phyloP scores from a whole-genome alignment of 306 rosid species.

The Chamaecrista fasciculata region DNA sequence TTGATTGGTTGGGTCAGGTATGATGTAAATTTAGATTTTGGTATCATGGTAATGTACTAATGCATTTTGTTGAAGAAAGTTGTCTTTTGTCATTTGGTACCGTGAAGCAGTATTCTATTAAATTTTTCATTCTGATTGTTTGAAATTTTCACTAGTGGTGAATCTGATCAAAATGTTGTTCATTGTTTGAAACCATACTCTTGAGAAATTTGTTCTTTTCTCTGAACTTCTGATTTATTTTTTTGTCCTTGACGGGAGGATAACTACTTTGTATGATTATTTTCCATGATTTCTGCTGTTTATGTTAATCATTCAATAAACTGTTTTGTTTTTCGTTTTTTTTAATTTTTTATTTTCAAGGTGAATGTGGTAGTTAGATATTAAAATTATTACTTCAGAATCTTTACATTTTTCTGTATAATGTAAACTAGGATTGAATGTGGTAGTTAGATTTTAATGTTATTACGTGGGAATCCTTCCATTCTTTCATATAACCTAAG shows the following conservation, averaged over 20 bases:
- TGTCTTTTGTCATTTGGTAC: neutral
- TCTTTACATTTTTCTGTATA: no score
- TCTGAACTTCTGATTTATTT: neutral
- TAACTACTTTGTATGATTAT: neutral
- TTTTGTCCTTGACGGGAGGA: neutral
- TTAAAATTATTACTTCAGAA: no score
- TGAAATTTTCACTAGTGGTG: neutral
- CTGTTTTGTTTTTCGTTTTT: no score
- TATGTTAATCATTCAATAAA: no score
- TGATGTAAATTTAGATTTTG: neutral
- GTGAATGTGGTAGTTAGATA: neutral
- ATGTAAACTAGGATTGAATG: no score
- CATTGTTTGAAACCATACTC: neutral
- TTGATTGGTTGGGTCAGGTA: slow-evolving; percentile 29
- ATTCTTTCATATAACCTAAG: neutral
- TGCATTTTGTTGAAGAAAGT: neutral
- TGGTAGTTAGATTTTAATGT: no score
- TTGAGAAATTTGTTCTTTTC: neutral
- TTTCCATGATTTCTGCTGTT: neutral
- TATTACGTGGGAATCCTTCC: neutral
- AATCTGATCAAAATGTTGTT: slow-evolving; percentile 6
- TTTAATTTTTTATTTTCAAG: neutral
- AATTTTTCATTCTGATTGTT: slow-evolving; percentile 2
- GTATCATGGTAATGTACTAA: slow-evolving; percentile 1
- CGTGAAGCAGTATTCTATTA: neutral